Evolutionary conservation across 768 basidiomycete species (phyloP), one percentile per base, ranked within the genome.

Genomic region (Boletellus emodensis): DNA sequence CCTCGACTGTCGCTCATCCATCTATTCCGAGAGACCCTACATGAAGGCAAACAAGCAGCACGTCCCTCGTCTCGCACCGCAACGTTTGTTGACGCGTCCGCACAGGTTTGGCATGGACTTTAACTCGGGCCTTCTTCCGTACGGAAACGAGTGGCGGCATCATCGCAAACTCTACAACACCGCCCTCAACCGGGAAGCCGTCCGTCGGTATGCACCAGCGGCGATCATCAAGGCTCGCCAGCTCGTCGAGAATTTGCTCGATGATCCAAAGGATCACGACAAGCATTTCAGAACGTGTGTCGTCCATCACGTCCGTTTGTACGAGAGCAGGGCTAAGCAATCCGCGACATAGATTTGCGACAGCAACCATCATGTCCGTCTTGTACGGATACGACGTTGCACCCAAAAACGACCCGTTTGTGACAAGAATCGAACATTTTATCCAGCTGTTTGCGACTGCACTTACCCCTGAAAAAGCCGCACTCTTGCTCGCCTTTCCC

Each of bases 31-130:
- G 11, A 57, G 67, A 33, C 66, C 67, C 3, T 43, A 55, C 26
- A 26, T 64, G 24, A 53, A 54, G 1, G 54, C 52, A 7, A 65
- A 52, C 38, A 37, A 64, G 50, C 14, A 48, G 65, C 66, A 15
- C 5, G 62, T 42, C 14, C 30, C 30, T 11, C 10, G 4, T 26
- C 15, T 35, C 9, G 0, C 24, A 43, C 6, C 4, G 22, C 36
- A 34, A 20, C 17, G 20, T 40, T 8, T 15, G 28, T 13, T 51
- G 46, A 59, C 14, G 17, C 3, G 22, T 10, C 1, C 14, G 15
- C 34, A 13, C 46, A 68, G 66, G 22, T 62, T 68, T 42, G 66
- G 66, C 15, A 53, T 68, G 52, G 56, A 68, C 40, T 71, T 71
- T 34, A 57, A 51, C 43, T 61, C 63, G 32, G 59, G 48, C 1